Evolutionary conservation across 768 basidiomycete genomes (phyloP).

Genomic region (Wakefieldia striispora): DNA sequence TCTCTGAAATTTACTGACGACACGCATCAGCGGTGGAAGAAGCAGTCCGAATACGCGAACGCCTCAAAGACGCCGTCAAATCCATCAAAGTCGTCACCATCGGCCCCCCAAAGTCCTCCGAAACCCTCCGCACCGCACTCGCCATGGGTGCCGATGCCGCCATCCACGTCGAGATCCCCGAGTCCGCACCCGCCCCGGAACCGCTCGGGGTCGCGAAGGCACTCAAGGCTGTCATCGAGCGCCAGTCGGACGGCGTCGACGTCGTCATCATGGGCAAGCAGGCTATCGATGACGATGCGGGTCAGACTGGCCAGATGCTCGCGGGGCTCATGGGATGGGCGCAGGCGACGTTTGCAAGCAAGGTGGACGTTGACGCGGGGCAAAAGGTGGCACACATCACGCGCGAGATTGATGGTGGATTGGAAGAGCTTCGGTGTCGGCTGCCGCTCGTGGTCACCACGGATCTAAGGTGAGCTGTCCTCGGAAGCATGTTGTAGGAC

Average conservation of each 20-base stretch:
- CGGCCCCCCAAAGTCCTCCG: slow-evolving; percentile 84
- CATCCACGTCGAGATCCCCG: slow-evolving; percentile 86
- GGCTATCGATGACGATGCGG: slow-evolving; percentile 95
- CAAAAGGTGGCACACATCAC: slow-evolving; percentile 69
- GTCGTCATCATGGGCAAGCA: slow-evolving; percentile 97
- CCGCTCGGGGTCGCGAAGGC: slow-evolving; percentile 90
- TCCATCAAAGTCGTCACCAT: slow-evolving; percentile 93
- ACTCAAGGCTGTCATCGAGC: slow-evolving; percentile 70
- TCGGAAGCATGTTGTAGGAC: background rate
- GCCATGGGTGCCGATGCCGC: slow-evolving; percentile 97
- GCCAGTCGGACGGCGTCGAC: slow-evolving; percentile 63
- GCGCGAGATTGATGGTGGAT: slow-evolving; percentile 93
- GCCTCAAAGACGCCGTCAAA: slow-evolving; percentile 70
- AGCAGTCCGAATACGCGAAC: slow-evolving; percentile 90
- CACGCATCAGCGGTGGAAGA: slow-evolving; percentile 84
- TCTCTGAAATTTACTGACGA: background rate
- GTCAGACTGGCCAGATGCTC: slow-evolving; percentile 96
- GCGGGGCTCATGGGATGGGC: slow-evolving; percentile 90
- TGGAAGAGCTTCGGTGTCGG: slow-evolving; percentile 74
- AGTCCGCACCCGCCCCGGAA: slow-evolving; percentile 71
- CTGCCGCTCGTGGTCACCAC: slow-evolving; percentile 90
- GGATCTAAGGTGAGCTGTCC: slow-evolving; percentile 71
- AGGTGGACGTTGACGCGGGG: slow-evolving; percentile 65
- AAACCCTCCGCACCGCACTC: slow-evolving; percentile 92
- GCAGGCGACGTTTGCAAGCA: slow-evolving; percentile 94